Evolutionary conservation across 2,329 filamentous ascomycete species (phyloP).

Genomic region (Cadophora luteo-olivacea): DNA sequence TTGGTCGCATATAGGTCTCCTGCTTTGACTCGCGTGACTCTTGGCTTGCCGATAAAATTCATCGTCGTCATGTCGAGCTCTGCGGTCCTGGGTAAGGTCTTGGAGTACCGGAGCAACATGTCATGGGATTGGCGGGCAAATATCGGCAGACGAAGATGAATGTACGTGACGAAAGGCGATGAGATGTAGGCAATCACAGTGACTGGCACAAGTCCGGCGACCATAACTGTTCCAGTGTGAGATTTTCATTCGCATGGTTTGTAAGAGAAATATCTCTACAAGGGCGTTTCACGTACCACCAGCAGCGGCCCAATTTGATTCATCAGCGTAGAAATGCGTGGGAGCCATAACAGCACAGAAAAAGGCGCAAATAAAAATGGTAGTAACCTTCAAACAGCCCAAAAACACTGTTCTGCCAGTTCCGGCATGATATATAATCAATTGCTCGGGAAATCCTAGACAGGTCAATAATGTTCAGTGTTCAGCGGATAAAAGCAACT

Average conservation of each 20-base stretch:
- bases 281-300: slow-evolving; percentile 30
- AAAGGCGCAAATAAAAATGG: slow-evolving; percentile 71
- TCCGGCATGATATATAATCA: slow-evolving; percentile 80
- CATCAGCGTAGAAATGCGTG: slow-evolving; percentile 37
- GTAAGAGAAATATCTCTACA: not conserved
- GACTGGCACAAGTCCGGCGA: slow-evolving; percentile 69
- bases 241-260: not conserved
- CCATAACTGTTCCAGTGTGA: slow-evolving; percentile 53
- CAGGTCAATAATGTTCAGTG: not conserved
- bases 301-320: slow-evolving; percentile 40
- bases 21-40: slow-evolving; percentile 39
- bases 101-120: slow-evolving; percentile 58
- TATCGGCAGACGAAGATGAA: slow-evolving; percentile 72
- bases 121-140: slow-evolving; percentile 67
- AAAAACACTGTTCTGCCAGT: slow-evolving; percentile 70
- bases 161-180: slow-evolving; percentile 73
- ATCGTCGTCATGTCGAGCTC: slow-evolving; percentile 49
- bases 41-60: slow-evolving; percentile 48
- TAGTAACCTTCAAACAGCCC: slow-evolving; percentile 73
- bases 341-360: slow-evolving; percentile 69
- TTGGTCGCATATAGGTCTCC: slow-evolving; percentile 39
- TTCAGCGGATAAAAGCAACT: not conserved
- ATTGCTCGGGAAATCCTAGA: slow-evolving; percentile 59
- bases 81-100: slow-evolving; percentile 52
- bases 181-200: slow-evolving; percentile 68